Evolutionary conservation across 306 rosid genomes (phyloP), one percentile per base, ranked within the genome.

Genomic region (Prunus dulcis): DNA sequence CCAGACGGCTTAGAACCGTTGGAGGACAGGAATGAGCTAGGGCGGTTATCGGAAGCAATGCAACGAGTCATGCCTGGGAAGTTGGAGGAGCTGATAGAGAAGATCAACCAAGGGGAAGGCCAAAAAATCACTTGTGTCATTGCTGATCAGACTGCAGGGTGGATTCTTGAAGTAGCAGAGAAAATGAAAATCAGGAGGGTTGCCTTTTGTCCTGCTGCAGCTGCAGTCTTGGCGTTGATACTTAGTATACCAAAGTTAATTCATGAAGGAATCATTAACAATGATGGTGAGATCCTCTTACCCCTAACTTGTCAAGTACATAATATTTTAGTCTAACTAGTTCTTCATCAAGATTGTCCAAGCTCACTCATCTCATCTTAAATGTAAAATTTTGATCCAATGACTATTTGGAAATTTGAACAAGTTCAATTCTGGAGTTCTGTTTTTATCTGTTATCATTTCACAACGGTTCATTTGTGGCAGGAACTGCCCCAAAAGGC

Each of bases 1-100:
- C 88, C 93, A 2, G 91, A 89, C 78, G 91, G 89, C 19, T 65
- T 89, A 78, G 82, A 43, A 53, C 79, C 83, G 20, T 82, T 82
- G 66, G 86, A 83, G 63, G 86, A 83, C 28, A 80, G 88, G 67
- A 81, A 56, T 49, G 78, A 84, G 14, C 3, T 10, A 0, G 45
- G 80, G 8, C 52, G 27, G 43, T 20, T 75, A 6, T 67, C 76
- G 22, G 60, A 18, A 53, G 78, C 84, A 5, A 58, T 79, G 13
- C 60, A 46, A 18, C 58, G 17, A 15, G 71, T 69, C 56, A 77
- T 86, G 85, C 89, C 81, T 41, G 13, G 67, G 5, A 78, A 63
- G 81, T 78, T 88, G 68, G 88, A 78, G 18, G 85, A 88, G 84
- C 83, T 88, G 43, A 72, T 83, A 50, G 6, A 45, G 32, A 73